A percentile compares a stretch with the other conserved stretches of the same genome.
Conservation (phyloP, 306 rosid genomes). For the Lathyrus oleraceus region DNA sequence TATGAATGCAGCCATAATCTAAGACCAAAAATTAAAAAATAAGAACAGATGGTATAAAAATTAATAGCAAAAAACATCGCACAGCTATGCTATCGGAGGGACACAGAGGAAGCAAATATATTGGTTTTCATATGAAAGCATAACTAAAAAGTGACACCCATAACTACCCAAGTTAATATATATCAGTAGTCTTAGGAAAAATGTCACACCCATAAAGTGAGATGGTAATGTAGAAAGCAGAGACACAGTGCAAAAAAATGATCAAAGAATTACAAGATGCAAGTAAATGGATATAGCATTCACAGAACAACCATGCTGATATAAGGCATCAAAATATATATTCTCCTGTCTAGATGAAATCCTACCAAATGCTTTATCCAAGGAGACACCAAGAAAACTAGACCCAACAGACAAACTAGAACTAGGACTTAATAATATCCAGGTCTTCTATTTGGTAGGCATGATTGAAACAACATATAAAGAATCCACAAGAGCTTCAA, state of each 20-base stretch:
- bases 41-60: not conserved
- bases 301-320: not conserved
- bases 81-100: not conserved
- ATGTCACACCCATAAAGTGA: not conserved
- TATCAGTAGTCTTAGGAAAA: not conserved
- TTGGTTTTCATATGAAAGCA: not conserved
- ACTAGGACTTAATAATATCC: conserved; percentile 1
- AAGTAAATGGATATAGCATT: not conserved
- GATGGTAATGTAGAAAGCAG: conserved; percentile 3
- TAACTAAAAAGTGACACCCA: conserved; percentile 3
- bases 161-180: not conserved
- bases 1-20: not conserved
- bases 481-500: conserved; percentile 3
- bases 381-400: not conserved
- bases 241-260: not conserved
- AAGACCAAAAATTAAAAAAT: not conserved
- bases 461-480: conserved; percentile 16
- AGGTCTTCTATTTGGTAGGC: conserved; percentile 4
- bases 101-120: not conserved
- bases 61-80: not conserved
- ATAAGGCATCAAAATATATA: conserved; percentile 2
- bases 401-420: not conserved
- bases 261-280: not conserved
- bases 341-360: not conserved
- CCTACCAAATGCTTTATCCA: conserved; percentile 1